phyloP scores from a whole-genome alignment of 305 asterid species.

The Galium porrigens region DNA sequence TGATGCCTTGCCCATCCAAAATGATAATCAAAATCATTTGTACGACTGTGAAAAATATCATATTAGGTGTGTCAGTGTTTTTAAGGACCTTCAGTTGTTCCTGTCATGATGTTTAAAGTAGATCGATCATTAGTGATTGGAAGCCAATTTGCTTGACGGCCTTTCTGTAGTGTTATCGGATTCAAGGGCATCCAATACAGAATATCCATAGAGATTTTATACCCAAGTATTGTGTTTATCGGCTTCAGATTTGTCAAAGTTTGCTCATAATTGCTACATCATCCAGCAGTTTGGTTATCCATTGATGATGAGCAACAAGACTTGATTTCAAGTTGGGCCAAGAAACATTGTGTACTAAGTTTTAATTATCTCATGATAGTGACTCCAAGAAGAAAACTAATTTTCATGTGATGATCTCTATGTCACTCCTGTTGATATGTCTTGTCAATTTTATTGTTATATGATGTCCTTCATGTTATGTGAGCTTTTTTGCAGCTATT shows the following conservation, averaged over 20 bases:
- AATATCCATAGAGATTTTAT: background rate
- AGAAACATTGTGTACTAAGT: background rate
- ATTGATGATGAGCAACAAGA: background rate
- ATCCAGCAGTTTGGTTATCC: background rate
- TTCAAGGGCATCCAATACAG: background rate
- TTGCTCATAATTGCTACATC: background rate
- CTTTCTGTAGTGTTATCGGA: background rate
- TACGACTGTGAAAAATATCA: background rate
- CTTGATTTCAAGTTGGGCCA: slow-evolving; percentile 6
- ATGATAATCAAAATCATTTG: background rate
- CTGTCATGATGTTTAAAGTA: background rate
- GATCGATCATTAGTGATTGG: background rate
- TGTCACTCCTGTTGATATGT: background rate
- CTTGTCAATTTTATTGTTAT: background rate
- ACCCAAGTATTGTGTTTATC: background rate
- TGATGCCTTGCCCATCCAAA: background rate
- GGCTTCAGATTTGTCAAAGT: background rate
- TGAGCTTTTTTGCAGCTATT: slow-evolving; percentile 32
- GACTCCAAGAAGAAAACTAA: background rate
- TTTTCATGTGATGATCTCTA: background rate
- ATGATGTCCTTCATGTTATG: slow-evolving; percentile 22
- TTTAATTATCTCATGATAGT: background rate
- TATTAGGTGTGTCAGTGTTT: background rate
- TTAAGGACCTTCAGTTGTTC: background rate
- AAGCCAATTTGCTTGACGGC: background rate